Evolutionary conservation across 345 rosid species (phyloP).

Genomic region (Ceriops zippeliana): DNA sequence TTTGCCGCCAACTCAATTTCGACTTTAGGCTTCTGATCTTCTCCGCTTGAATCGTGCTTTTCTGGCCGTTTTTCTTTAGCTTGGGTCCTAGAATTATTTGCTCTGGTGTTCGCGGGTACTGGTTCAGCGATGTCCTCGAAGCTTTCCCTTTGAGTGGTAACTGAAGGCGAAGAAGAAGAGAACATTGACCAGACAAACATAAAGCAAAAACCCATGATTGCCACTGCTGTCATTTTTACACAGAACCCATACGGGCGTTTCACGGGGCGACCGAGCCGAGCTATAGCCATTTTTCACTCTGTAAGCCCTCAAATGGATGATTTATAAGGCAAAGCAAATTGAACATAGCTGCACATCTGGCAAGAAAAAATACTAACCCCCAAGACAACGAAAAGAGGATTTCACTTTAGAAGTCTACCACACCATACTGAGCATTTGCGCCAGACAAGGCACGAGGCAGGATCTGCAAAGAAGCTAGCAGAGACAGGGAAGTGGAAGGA

Average conservation of each 20-base stretch:
- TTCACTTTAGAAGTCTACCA: not conserved
- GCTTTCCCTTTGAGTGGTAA: slow-evolving; percentile 66
- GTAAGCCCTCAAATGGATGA: not conserved
- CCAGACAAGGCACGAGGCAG: too few species aligned
- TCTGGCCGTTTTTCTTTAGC: slow-evolving; percentile 22
- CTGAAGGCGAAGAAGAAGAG: slow-evolving; percentile 61
- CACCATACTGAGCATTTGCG: too few species aligned
- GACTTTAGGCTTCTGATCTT: slow-evolving; percentile 25
- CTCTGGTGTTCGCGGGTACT: slow-evolving; percentile 41
- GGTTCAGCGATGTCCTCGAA: slow-evolving; percentile 90
- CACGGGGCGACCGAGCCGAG: slow-evolving; percentile 66
- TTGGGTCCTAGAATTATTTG: slow-evolving; percentile 12
- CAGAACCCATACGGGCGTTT: slow-evolving; percentile 75
- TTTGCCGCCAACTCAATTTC: slow-evolving; percentile 34
- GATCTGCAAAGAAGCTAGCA: not conserved
- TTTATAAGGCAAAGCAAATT: slow-evolving; percentile 2
- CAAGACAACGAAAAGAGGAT: not conserved
- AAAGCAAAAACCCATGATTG: slow-evolving; percentile 79
- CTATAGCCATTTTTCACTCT: slow-evolving; percentile 46
- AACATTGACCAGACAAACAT: slow-evolving; percentile 73
- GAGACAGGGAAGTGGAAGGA: not conserved
- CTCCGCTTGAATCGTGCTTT: slow-evolving; percentile 27
- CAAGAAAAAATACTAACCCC: slow-evolving; percentile 6
- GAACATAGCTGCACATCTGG: slow-evolving; percentile 7
- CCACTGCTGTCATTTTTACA: slow-evolving; percentile 63